These are phyloP conservation scores for Euphrasia arctica DNA, from an alignment of 305 asterid genomes.

Conservation along the genomic window DNA sequence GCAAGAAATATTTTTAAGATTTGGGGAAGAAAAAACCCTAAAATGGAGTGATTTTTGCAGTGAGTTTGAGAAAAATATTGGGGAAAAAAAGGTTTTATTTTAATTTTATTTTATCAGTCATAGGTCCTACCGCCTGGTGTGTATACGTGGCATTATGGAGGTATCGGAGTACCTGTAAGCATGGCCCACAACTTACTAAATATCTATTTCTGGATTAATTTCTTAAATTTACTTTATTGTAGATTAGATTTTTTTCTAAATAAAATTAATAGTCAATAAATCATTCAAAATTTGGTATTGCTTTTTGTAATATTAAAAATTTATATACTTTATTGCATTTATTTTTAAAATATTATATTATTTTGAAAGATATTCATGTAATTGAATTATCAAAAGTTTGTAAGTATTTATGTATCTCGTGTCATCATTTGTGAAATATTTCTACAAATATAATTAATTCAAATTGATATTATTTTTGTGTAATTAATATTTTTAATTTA, in stretches of 20 bases:
- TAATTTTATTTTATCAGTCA: background rate
- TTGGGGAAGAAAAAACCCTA: conserved; percentile 28
- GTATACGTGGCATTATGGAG: conserved; percentile 23
- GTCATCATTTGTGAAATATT: too few relatives aligned
- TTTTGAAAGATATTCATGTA: too few relatives aligned
- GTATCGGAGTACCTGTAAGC: conserved; percentile 12
- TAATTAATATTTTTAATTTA: too few relatives aligned
- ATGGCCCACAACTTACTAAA: background rate
- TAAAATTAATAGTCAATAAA: too few relatives aligned
- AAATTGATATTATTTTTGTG: too few relatives aligned
- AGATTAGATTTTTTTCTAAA: background rate
- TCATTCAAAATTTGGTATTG: too few relatives aligned
- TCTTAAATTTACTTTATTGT: background rate
- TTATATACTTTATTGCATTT: background rate
- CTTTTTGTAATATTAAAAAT: background rate
- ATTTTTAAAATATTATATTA: too few relatives aligned
- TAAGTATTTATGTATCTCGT: too few relatives aligned
- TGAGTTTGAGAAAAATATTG: conserved; percentile 13
- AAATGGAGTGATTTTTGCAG: conserved; percentile 32
- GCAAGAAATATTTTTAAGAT: background rate
- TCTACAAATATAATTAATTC: background rate
- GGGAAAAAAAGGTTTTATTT: conserved; percentile 21
- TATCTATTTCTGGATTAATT: background rate
- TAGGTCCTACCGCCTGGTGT: too few relatives aligned
- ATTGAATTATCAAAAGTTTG: too few relatives aligned